These are phyloP conservation scores for Agrocybe pediades DNA, from an alignment of 768 basidiomycete genomes.

Conservation along the genomic window DNA sequence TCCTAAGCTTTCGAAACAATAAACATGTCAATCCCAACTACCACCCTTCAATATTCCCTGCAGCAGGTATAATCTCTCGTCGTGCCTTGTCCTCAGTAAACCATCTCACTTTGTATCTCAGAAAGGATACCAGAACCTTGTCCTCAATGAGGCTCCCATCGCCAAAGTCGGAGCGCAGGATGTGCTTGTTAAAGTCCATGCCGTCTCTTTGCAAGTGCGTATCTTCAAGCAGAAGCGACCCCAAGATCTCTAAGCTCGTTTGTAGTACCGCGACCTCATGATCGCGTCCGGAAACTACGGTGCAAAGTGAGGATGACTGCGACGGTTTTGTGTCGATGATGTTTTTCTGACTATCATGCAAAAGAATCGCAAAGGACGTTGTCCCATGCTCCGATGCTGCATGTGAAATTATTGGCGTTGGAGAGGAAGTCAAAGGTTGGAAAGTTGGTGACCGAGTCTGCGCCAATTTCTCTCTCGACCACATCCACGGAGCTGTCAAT, in stretches of 20 bases:
- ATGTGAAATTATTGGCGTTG: constrained; percentile 55
- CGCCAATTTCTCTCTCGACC: constrained; percentile 52
- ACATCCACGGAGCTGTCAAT: constrained; percentile 44
- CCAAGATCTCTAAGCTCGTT: background rate
- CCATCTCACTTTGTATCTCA: constrained; percentile 4
- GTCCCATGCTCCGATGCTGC: constrained; percentile 54
- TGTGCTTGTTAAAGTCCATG: constrained; percentile 57
- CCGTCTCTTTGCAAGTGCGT: constrained; percentile 56
- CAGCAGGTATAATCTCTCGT: constrained; percentile 14
- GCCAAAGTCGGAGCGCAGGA: constrained; percentile 42
- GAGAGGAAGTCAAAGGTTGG: constrained; percentile 48
- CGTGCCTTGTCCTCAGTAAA: background rate
- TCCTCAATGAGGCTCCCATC: constrained; percentile 28
- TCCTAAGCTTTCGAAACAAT: background rate
- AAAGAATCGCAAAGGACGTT: constrained; percentile 21
- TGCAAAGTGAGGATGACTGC: constrained; percentile 19
- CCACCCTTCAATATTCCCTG: constrained; percentile 20
- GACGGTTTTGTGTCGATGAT: background rate
- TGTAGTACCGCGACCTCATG: constrained; percentile 52
- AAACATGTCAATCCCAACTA: constrained; percentile 1
- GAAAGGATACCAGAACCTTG: constrained; percentile 23
- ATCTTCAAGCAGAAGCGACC: background rate
- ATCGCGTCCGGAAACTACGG: constrained; percentile 45
- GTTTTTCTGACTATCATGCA: background rate
- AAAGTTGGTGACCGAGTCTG: constrained; percentile 56